Conservation (phyloP, 257 asterid species). For the Buddleja alternifolia region DNA sequence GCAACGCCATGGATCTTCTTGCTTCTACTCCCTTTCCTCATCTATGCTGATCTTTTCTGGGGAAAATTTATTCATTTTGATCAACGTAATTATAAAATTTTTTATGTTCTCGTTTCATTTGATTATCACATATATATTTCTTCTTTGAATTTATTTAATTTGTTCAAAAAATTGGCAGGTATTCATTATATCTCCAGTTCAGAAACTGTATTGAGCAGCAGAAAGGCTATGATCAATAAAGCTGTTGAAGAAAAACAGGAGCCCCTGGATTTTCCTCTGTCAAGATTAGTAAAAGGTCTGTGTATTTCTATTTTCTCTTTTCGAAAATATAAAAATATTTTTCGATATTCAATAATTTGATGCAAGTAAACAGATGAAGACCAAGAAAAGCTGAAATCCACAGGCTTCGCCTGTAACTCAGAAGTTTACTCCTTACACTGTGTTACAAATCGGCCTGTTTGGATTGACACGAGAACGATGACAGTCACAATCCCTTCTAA, state of each 20-base stretch:
- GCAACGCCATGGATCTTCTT: conserved; percentile 43
- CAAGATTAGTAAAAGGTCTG: conserved; percentile 42
- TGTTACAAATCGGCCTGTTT: conserved; percentile 39
- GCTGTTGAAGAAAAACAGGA: conserved; percentile 12
- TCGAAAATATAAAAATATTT: background rate
- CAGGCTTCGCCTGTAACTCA: conserved; percentile 52
- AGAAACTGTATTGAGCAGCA: background rate
- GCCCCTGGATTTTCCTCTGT: conserved; percentile 33
- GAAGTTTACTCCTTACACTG: conserved; percentile 51
- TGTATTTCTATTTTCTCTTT: background rate
- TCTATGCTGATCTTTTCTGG: conserved; percentile 36
- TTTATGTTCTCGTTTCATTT: background rate
- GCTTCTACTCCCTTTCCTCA: conserved; percentile 39
- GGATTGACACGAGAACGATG: conserved; percentile 54
- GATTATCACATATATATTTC: background rate
- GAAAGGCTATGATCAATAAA: conserved; percentile 5
- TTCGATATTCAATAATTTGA: background rate
- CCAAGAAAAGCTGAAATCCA: conserved; percentile 32
- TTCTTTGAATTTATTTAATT: background rate
- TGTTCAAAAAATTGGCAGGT: conserved; percentile 30
- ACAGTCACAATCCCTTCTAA: conserved; percentile 38
- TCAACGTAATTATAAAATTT: conserved; percentile 26
- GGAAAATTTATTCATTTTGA: conserved; percentile 25
- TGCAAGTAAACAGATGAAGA: conserved; percentile 48
- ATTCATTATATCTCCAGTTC: conserved; percentile 22